Evolutionary conservation across 768 basidiomycete genomes (phyloP), one percentile per base, ranked within the genome.

Genomic region (Terana coerulea): DNA sequence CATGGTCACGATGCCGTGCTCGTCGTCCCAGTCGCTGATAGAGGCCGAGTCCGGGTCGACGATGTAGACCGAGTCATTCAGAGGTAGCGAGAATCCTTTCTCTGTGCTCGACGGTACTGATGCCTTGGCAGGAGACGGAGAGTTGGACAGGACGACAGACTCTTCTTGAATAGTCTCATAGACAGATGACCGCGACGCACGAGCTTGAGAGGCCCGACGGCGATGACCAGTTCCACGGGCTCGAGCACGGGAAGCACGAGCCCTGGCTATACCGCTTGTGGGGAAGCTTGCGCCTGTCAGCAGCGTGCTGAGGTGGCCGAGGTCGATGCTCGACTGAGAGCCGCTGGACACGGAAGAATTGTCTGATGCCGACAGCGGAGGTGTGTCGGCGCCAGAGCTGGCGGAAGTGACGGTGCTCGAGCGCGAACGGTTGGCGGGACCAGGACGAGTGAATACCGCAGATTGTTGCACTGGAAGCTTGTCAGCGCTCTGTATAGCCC

Each of bases 151-250:
- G 11, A 69, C 73, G 3, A 73, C 70, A 11, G 71, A 62, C 55
- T 91, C 90, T 59, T 91, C 89, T 49, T 88, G 76, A 42, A 91
- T 91, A 0, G 85, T 90, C 63, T 90, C 88, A 56, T 89, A 91
- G 0, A 88, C 76, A 0, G 88, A 90, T 0, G 80, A 70, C 3
- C 84, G 75, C 11, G 84, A 84, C 8, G 77, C 75, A 17, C 79
- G 78, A 25, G 79, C 76, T 42, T 81, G 76, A 1, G 86, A 88
- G 44, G 81, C 77, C 1, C 87, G 79, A 30, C 86, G 83, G 33
- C 82, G 83, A 62, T 89, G 87, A 2, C 87, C 84, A 33, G 80
- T 75, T 0, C 86, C 84, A 15, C 76, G 77, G 8, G 78, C 77
- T 21, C 83, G 72, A 21, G 75, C 70, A 4, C 81, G 76, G 14